Evolutionary conservation across 306 rosid genomes (phyloP).

Genomic region (Ziziphus jujuba): DNA sequence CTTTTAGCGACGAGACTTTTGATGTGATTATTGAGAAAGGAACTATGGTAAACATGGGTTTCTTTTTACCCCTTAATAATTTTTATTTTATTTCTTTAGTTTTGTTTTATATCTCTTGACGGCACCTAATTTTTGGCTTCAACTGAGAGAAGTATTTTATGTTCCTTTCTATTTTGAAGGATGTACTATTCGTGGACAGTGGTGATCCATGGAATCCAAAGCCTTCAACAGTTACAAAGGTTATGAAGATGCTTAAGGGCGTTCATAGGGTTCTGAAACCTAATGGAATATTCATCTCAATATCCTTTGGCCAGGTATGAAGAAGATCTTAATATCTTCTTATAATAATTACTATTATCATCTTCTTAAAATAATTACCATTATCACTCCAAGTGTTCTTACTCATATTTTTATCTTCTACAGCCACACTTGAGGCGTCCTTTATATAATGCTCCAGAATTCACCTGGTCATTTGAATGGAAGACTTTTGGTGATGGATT

Average conservation of each 20-base stretch:
- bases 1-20: conserved; percentile 73
- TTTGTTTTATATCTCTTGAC: conserved; percentile 16
- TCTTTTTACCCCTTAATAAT: conserved; percentile 20
- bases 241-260: conserved; percentile 74
- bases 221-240: conserved; percentile 67
- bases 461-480: conserved; percentile 91
- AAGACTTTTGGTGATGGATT: conserved; percentile 85
- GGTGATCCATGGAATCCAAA: conserved; percentile 94
- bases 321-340: conserved; percentile 16
- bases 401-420: conserved; percentile 18
- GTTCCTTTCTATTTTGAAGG: conserved; percentile 55
- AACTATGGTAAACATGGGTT: conserved; percentile 70
- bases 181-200: conserved; percentile 89
- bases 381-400: conserved; percentile 22
- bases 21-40: conserved; percentile 95
- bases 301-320: conserved; percentile 90
- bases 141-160: conserved; percentile 16
- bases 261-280: conserved; percentile 82
- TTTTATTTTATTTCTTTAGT: conserved; percentile 19
- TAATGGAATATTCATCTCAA: conserved; percentile 75
- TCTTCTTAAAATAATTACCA: conserved; percentile 8
- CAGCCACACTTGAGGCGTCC: conserved; percentile 97
- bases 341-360: neutral
- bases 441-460: conserved; percentile 66
- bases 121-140: neutral